Conservation (phyloP, 2,329 filamentous ascomycete species). For the Conoideocrella luteorostrata region DNA sequence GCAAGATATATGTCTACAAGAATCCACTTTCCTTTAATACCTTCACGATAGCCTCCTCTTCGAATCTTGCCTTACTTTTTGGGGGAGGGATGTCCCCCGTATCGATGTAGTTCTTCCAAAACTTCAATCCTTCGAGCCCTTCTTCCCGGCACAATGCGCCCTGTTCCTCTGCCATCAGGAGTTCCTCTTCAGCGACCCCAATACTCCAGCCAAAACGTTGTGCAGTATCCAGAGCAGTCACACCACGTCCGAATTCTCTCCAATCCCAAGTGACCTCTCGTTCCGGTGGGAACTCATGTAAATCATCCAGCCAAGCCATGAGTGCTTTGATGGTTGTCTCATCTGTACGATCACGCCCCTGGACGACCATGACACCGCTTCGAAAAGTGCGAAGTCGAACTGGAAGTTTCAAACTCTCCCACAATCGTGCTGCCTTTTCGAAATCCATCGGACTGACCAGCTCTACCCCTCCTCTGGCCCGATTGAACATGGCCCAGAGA, state of each 20-base stretch:
- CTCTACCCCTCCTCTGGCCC: slow-evolving; percentile 86
- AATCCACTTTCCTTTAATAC: slow-evolving; percentile 38
- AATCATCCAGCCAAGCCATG: slow-evolving; percentile 67
- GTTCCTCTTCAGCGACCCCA: slow-evolving; percentile 87
- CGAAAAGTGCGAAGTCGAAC: slow-evolving; percentile 84
- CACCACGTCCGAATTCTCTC: slow-evolving; percentile 70
- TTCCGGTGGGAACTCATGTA: slow-evolving; percentile 60
- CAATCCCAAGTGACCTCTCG: slow-evolving; percentile 69
- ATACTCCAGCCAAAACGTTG: slow-evolving; percentile 95
- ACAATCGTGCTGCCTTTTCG: slow-evolving; percentile 78
- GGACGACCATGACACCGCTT: slow-evolving; percentile 90
- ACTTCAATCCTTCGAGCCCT: slow-evolving; percentile 81
- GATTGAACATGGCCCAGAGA: slow-evolving; percentile 91
- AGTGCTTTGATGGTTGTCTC: slow-evolving; percentile 79
- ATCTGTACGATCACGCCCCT: slow-evolving; percentile 80
- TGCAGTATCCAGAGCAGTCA: slow-evolving; percentile 84
- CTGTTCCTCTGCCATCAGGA: slow-evolving; percentile 93
- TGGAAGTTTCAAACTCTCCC: slow-evolving; percentile 81
- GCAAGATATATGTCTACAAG: slow-evolving; percentile 12
- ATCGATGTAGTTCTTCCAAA: slow-evolving; percentile 77
- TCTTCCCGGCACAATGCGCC: slow-evolving; percentile 87
- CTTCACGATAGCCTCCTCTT: slow-evolving; percentile 35
- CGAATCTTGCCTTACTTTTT: slow-evolving; percentile 21
- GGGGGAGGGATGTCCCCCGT: slow-evolving; percentile 31
- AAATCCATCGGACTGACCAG: slow-evolving; percentile 89